phyloP scores from a whole-genome alignment of 2,329 filamentous ascomycete species.

The Hymenoscyphus scutula region DNA sequence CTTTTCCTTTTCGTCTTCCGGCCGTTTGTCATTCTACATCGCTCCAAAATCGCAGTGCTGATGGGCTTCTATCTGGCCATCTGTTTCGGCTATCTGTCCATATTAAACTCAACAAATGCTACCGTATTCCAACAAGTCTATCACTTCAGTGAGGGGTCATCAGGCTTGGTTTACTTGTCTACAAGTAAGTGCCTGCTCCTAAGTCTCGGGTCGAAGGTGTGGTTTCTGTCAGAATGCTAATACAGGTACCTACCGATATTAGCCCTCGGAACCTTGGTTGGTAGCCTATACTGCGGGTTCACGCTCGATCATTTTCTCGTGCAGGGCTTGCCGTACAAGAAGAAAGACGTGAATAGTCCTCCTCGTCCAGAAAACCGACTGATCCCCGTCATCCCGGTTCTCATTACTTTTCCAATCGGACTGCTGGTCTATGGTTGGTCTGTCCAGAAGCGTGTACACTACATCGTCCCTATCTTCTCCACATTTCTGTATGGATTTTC shows the following conservation, averaged over 20 bases:
- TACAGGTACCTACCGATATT: constrained; percentile 23
- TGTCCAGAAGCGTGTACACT: constrained; percentile 45
- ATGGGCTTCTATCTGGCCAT: background rate
- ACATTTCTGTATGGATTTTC: constrained; percentile 55
- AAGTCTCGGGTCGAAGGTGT: constrained; percentile 57
- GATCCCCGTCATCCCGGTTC: constrained; percentile 64
- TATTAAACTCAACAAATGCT: background rate
- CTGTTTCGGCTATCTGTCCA: background rate
- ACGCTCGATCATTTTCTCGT: constrained; percentile 24
- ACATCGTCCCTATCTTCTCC: constrained; percentile 56
- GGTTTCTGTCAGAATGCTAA: background rate
- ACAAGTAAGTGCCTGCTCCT: constrained; percentile 48
- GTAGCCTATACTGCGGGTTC: background rate
- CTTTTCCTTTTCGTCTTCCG: constrained; percentile 45
- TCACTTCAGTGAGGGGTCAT: background rate
- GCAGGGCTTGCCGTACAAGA: constrained; percentile 61
- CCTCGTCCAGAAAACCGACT: constrained; percentile 58
- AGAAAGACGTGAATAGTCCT: constrained; percentile 58
- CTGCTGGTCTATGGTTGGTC: constrained; percentile 59
- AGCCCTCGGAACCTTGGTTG: constrained; percentile 58
- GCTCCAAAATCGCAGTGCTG: background rate
- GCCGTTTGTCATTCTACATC: constrained; percentile 24
- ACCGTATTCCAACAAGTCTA: background rate
- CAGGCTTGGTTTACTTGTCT: constrained; percentile 41
- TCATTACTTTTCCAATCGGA: constrained; percentile 53